A percentile compares a stretch with the other conserved stretches of the same genome.
These are phyloP conservation scores for Macrocybe sp. DNA, from an alignment of 1,284 basidiomycete genomes.

Conservation along the genomic window DNA sequence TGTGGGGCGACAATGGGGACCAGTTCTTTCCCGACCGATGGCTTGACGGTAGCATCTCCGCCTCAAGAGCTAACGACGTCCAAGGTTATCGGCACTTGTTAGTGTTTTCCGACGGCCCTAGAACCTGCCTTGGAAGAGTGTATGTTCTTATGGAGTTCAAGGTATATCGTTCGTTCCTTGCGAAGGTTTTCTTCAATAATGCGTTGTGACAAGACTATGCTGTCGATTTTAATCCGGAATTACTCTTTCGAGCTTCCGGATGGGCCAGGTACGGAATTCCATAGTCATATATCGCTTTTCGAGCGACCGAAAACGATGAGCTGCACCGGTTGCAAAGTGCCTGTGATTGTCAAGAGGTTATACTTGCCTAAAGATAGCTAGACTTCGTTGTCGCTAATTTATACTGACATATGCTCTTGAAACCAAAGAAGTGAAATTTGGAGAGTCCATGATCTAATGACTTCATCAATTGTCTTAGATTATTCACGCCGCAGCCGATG, in stretches of 20 bases:
- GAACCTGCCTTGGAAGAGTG: slow-evolving; percentile 35
- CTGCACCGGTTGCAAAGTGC: slow-evolving; percentile 29
- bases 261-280: slow-evolving; percentile 31
- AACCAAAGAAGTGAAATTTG: too few species aligned
- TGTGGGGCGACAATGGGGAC: slow-evolving; percentile 35
- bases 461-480: too few species aligned
- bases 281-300: slow-evolving; percentile 12
- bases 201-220: slow-evolving; percentile 29
- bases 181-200: not conserved
- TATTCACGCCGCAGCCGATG: too few species aligned
- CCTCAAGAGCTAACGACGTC: slow-evolving; percentile 24
- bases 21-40: slow-evolving; percentile 34
- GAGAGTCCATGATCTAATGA: too few species aligned
- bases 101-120: slow-evolving; percentile 35
- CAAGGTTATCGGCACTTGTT: slow-evolving; percentile 36
- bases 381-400: too few species aligned
- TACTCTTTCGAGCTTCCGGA: slow-evolving; percentile 35
- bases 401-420: too few species aligned
- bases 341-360: slow-evolving; percentile 28
- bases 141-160: slow-evolving; percentile 40
- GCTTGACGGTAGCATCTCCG: slow-evolving; percentile 9
- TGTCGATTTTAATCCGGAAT: slow-evolving; percentile 37
- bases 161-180: slow-evolving; percentile 13
- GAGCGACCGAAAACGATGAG: not conserved
- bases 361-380: too few species aligned